Percentiles rank a stretch among this genome's conserved stretches.
These are phyloP conservation scores for Zymoseptoria passerinii DNA, from an alignment of 2,329 filamentous ascomycete species.

Conservation along the genomic window DNA sequence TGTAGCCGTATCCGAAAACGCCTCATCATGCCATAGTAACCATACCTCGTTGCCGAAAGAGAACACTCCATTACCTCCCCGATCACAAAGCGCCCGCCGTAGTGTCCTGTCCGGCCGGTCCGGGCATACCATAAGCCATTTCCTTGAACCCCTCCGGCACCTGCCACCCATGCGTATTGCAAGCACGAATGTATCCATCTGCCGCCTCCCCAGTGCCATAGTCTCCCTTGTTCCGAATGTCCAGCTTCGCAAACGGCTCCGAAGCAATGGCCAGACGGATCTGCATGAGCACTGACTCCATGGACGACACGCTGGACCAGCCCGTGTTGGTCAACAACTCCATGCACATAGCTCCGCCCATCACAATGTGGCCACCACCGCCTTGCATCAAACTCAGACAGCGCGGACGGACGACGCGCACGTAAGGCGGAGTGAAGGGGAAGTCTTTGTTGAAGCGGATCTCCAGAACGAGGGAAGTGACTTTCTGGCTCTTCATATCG, in stretches of 20 bases:
- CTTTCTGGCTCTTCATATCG: slow-evolving; percentile 58
- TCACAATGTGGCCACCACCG: slow-evolving; percentile 79
- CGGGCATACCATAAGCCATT: slow-evolving; percentile 31
- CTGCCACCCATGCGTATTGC: slow-evolving; percentile 61
- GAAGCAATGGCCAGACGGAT: slow-evolving; percentile 66
- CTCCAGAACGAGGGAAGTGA: slow-evolving; percentile 69
- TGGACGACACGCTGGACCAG: slow-evolving; percentile 64
- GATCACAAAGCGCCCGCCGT: background rate
- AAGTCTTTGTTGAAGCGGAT: slow-evolving; percentile 70
- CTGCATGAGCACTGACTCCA: slow-evolving; percentile 74
- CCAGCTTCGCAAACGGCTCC: slow-evolving; percentile 69
- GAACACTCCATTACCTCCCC: background rate
- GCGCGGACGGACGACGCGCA: slow-evolving; percentile 71
- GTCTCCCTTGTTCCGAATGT: slow-evolving; percentile 20
- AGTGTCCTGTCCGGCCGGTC: background rate
- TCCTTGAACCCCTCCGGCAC: slow-evolving; percentile 55
- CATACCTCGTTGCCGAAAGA: background rate
- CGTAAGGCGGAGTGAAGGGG: slow-evolving; percentile 73
- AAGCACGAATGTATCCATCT: slow-evolving; percentile 63
- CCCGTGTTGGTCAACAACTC: slow-evolving; percentile 66
- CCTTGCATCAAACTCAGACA: slow-evolving; percentile 64
- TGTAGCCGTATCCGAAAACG: background rate
- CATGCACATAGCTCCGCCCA: slow-evolving; percentile 77
- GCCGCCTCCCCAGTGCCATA: slow-evolving; percentile 66
- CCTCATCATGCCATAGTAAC: background rate